Conservation (phyloP, 1,139 yeast genomes). For the Pichia sp. region DNA sequence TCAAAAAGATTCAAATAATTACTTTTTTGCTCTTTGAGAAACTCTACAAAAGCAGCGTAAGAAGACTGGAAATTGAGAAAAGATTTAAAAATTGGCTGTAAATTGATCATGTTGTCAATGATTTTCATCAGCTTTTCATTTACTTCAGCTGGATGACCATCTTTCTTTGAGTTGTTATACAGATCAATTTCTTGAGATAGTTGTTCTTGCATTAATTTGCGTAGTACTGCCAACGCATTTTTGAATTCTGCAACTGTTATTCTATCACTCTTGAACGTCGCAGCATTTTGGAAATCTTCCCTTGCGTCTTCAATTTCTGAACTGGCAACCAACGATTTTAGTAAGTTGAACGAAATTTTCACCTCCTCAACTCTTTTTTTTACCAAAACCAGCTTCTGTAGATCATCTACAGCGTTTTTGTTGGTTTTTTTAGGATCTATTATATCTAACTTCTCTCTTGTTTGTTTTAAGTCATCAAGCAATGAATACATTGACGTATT, state of each 20-base stretch:
- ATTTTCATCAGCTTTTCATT: slow-evolving; percentile 19
- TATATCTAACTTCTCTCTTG: slow-evolving; percentile 29
- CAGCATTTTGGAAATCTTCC: neutral
- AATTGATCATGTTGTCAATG: slow-evolving; percentile 36
- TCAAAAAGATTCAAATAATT: slow-evolving; percentile 31
- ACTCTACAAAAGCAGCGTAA: slow-evolving; percentile 43
- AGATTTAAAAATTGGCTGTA: slow-evolving; percentile 50
- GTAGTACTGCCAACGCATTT: slow-evolving; percentile 38
- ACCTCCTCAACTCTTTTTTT: slow-evolving; percentile 45
- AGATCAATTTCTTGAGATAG: slow-evolving; percentile 28
- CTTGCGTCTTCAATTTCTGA: slow-evolving; percentile 21
- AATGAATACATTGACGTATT: slow-evolving; percentile 54
- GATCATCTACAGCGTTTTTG: slow-evolving; percentile 31
- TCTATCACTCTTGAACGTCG: neutral
- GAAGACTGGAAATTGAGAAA: slow-evolving; percentile 45
- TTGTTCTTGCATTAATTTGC: slow-evolving; percentile 41
- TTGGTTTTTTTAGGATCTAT: slow-evolving; percentile 20
- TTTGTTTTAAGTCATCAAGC: slow-evolving; percentile 43
- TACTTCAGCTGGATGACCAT: neutral
- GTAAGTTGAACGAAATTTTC: slow-evolving; percentile 41
- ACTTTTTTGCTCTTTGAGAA: slow-evolving; percentile 35
- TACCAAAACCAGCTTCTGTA: slow-evolving; percentile 42
- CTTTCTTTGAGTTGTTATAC: slow-evolving; percentile 26
- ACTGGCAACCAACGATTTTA: slow-evolving; percentile 36
- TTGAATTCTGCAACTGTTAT: slow-evolving; percentile 36